Conservation (phyloP, 139 green algal genomes). For the Micractinium sp. region DNA sequence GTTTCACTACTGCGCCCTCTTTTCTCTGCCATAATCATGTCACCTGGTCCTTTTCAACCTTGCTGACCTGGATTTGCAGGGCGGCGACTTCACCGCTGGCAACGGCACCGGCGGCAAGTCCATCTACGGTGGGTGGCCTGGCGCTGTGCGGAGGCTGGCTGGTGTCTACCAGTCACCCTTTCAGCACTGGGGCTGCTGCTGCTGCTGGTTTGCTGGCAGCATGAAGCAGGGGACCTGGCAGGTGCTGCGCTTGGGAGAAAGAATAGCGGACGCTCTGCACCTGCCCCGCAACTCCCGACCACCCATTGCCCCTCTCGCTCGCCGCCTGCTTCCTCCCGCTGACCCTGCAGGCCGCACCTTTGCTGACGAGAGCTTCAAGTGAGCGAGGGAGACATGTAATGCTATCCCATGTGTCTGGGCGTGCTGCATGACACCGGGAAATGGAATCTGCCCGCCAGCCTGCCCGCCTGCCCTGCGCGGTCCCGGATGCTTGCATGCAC, state of each 20-base stretch:
- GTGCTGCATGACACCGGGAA: no score
- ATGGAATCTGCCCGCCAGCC: no score
- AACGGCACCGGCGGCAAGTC: slow-evolving; percentile 85
- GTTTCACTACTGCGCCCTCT: neutral
- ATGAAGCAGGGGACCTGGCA: no score
- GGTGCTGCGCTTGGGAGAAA: no score
- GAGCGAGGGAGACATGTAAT: neutral
- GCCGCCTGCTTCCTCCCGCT: no score
- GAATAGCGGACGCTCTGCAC: no score
- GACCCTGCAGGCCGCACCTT: neutral
- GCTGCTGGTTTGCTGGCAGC: neutral
- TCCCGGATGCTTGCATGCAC: no score
- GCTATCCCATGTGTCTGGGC: no score
- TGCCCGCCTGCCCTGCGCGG: no score
- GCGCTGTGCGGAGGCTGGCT: neutral
- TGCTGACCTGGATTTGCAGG: slow-evolving; percentile 63
- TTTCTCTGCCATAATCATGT: neutral
- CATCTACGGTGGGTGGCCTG: slow-evolving; percentile 79
- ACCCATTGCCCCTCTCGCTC: no score
- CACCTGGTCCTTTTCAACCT: neutral
- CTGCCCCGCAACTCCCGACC: no score
- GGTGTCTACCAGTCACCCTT: neutral
- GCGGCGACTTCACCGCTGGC: slow-evolving; percentile 59
- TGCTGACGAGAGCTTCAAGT: slow-evolving; percentile 39
- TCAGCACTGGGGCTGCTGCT: neutral